Conservation (phyloP, 73 alveolate genomes). For the Paramecium octaurelia region DNA sequence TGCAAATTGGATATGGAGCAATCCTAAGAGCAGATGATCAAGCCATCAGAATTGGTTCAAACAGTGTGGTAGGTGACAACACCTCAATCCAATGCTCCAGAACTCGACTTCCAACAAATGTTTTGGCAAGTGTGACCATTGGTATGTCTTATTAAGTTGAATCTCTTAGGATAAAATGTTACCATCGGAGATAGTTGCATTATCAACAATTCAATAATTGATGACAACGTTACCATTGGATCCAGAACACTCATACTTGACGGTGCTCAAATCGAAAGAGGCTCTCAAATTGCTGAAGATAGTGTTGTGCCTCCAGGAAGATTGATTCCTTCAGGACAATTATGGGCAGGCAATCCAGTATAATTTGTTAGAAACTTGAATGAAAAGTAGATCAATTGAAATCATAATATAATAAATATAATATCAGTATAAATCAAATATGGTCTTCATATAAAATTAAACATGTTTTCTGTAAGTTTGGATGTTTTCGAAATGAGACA, state of each 20-base stretch:
- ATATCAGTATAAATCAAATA: conserved; percentile 6
- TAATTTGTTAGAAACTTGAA: conserved; percentile 61
- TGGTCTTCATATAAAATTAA: background rate
- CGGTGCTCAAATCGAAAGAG: conserved; percentile 82
- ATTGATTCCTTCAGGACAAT: conserved; percentile 83
- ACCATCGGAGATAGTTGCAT: conserved; percentile 70
- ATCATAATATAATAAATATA: background rate
- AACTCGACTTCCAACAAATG: conserved; percentile 73
- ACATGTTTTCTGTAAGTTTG: background rate
- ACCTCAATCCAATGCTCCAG: conserved; percentile 69
- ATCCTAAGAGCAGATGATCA: conserved; percentile 72
- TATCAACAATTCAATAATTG: conserved; percentile 71
- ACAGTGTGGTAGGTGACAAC: conserved; percentile 77
- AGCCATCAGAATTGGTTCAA: conserved; percentile 71
- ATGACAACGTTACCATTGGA: conserved; percentile 78
- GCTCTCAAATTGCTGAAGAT: conserved; percentile 69
- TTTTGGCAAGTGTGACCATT: conserved; percentile 69
- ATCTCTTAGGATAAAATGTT: conserved; percentile 61
- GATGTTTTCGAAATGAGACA: background rate
- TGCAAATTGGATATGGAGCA: conserved; percentile 75
- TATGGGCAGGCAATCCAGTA: conserved; percentile 95
- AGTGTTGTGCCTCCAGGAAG: conserved; percentile 88
- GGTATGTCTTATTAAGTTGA: conserved; percentile 37
- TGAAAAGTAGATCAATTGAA: conserved; percentile 42
- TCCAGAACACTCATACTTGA: conserved; percentile 70